Evolutionary conservation across 345 rosid genomes (phyloP).

Genomic region (Sisymbrium irio): DNA sequence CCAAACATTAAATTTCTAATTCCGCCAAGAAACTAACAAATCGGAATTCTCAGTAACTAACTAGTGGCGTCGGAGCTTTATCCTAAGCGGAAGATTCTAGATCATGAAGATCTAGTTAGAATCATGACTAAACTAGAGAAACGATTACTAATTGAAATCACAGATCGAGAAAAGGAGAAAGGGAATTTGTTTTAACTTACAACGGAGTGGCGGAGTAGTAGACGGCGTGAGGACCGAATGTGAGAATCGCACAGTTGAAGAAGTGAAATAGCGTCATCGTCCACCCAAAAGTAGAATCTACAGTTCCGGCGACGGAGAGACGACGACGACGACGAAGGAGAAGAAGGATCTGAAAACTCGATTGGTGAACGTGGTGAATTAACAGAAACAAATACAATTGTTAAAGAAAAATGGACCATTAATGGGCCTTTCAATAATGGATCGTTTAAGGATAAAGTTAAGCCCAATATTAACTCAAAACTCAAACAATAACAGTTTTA

Average conservation of each 20-base stretch:
- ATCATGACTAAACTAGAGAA: background rate
- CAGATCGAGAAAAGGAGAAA: slow-evolving; percentile 17
- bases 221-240: slow-evolving; percentile 98
- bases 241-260: slow-evolving; percentile 98
- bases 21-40: background rate
- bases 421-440: no score
- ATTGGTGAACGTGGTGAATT: no score
- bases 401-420: no score
- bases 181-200: slow-evolving; percentile 40
- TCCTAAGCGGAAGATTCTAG: background rate
- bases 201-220: slow-evolving; percentile 97
- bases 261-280: slow-evolving; percentile 91
- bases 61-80: background rate
- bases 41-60: background rate
- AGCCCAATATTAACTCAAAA: no score
- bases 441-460: no score
- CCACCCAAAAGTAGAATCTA: background rate
- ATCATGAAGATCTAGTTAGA: no score
- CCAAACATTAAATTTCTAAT: background rate
- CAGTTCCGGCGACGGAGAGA: slow-evolving; percentile 3
- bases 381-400: no score
- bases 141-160: background rate
- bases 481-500: no score
- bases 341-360: no score
- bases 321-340: background rate